These are phyloP conservation scores for Alternaria viburni DNA, from an alignment of 2,329 filamentous ascomycete species.

Conservation along the genomic window DNA sequence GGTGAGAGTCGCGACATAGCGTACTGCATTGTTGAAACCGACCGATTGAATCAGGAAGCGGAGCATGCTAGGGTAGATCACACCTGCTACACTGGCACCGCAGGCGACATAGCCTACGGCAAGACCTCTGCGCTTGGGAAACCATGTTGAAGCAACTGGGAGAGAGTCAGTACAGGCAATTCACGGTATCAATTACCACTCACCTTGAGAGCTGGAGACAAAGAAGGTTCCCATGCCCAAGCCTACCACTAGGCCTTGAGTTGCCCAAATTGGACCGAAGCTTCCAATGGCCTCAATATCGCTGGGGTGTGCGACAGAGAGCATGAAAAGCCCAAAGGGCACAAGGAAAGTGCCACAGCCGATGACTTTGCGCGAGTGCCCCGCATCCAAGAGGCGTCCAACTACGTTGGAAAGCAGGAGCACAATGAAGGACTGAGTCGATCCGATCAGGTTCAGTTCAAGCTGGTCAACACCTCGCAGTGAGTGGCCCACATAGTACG, in stretches of 20 bases:
- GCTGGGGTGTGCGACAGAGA: constrained; percentile 52
- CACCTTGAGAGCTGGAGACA: constrained; percentile 59
- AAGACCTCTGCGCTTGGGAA: constrained; percentile 54
- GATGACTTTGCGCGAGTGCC: constrained; percentile 50
- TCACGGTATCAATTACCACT: constrained; percentile 10
- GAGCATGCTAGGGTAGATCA: constrained; percentile 57
- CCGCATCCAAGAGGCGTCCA: constrained; percentile 58
- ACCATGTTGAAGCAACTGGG: constrained; percentile 59
- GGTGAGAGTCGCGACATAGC: constrained; percentile 52
- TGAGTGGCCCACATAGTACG: constrained; percentile 56
- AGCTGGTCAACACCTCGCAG: constrained; percentile 50
- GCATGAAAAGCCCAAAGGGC: constrained; percentile 53
- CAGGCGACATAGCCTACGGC: constrained; percentile 59
- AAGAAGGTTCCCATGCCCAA: constrained; percentile 62
- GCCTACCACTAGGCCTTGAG: constrained; percentile 56
- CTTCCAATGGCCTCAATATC: constrained; percentile 45
- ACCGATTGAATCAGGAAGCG: constrained; percentile 51
- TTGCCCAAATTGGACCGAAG: constrained; percentile 54
- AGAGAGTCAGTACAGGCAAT: not conserved
- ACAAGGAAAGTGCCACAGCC: constrained; percentile 52
- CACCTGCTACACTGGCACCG: constrained; percentile 56
- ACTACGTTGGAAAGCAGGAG: constrained; percentile 54
- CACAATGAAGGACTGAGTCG: constrained; percentile 56
- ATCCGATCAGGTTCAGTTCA: constrained; percentile 56
- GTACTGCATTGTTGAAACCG: constrained; percentile 55